phyloP scores from a whole-genome alignment of 1,284 basidiomycete genomes.

The Fomitopsis betulina region DNA sequence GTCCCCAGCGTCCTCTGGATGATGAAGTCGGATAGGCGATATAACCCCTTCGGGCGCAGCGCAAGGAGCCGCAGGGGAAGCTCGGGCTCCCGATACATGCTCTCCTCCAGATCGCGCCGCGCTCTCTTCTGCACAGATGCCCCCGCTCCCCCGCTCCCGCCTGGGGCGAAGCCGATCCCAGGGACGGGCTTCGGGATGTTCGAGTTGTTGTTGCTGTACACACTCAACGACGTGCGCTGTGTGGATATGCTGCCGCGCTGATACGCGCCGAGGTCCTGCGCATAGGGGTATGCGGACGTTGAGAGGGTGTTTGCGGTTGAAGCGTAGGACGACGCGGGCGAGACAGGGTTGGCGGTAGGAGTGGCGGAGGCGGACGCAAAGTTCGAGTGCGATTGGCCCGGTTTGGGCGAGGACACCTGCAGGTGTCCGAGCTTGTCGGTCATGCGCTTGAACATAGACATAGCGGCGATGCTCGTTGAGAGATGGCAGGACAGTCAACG shows the following conservation, averaged over 20 bases:
- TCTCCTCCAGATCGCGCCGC: conserved; percentile 3
- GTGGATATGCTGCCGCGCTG: conserved; percentile 64
- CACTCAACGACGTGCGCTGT: conserved; percentile 52
- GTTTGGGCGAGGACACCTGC: conserved; percentile 1
- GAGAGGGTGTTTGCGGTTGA: conserved; percentile 4
- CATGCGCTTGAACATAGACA: conserved; percentile 39
- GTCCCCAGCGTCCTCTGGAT: conserved; percentile 84
- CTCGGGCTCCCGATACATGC: not conserved
- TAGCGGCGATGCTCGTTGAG: not conserved
- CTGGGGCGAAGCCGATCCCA: not conserved
- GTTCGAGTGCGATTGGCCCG: not conserved
- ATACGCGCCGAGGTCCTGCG: conserved; percentile 15
- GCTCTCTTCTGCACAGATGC: conserved; percentile 1
- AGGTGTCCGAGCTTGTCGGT: conserved; percentile 36
- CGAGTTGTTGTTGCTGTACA: conserved; percentile 37
- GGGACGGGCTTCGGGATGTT: conserved; percentile 11
- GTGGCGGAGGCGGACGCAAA: conserved; percentile 11
- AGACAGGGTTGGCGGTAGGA: conserved; percentile 17
- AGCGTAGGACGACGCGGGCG: conserved; percentile 18
- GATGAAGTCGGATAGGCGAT: conserved; percentile 68
- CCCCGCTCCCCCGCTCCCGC: conserved; percentile 4
- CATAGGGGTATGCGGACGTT: not conserved
- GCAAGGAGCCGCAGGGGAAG: conserved; percentile 10
- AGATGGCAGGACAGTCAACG: not conserved
- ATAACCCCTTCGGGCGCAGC: conserved; percentile 57